Evolutionary conservation across 441 rosid genomes (phyloP), one percentile per base, ranked within the genome.

Genomic region (Erodium chrysanthum): DNA sequence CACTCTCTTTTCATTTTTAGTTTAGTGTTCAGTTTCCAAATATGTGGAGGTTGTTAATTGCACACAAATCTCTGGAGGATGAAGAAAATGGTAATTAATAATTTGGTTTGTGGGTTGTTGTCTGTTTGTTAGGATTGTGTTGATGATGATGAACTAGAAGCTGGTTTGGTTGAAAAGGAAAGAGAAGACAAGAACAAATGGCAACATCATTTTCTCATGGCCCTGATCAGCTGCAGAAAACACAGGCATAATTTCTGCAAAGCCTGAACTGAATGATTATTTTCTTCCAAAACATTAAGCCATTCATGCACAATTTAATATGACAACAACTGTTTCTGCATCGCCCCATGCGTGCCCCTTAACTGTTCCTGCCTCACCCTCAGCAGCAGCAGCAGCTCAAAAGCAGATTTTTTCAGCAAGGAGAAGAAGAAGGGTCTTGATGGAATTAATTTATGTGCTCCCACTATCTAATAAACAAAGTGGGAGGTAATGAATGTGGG

Each of bases 51-150:
- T 37, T 37, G 42, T 37, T 33, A 33, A 33, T 33, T 33, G 37
- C 7, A 3, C 29, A 27, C 29, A 27, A 27, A 27, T 1, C 29
- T 27, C 1, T 27, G 8, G 12, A 7, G 42, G 12, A 37, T 37
- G 8, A 54, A 54, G 20, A 8, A 56, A 56, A 56, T 20, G 27
- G 25, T 46, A 12, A 46, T 46, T 46, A 46, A 46, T 37, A 15
- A 21, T 56, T 56, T 20, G 61, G 0, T 56, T 20, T 12, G 7
- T 7, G 27, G 27, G 61, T 56, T 20, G 61, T 20, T 20, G 61
- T 21, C 9, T 17, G 61, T 56, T 56, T 56, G 61, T 56, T 56
- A 20, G 61, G 61, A 56, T 56, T 56, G 61, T 56, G 23, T 56
- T 54, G 27, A 54, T 54, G 52, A n/a, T n/a, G 52, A n/a, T n/a